These are phyloP conservation scores for Cnidoscolus chayamansa DNA, from an alignment of 441 rosid genomes.

Conservation along the genomic window DNA sequence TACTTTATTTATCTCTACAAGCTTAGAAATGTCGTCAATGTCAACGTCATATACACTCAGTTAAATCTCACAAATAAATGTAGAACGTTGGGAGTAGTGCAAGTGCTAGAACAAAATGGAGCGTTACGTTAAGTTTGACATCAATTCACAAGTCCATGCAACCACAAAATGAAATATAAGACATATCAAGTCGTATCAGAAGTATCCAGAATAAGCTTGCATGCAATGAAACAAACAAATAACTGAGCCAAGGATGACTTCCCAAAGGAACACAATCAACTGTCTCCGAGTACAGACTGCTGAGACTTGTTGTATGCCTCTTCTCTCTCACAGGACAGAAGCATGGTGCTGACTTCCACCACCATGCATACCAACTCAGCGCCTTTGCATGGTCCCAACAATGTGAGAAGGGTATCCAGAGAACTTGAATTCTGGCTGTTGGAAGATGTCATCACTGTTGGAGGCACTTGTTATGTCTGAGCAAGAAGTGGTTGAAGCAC, in stretches of 20 bases:
- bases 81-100: not conserved
- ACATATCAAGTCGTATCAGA: not conserved
- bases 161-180: not conserved
- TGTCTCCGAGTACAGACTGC: constrained; percentile 7
- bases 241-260: constrained; percentile 71
- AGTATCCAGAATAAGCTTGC: not conserved
- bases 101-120: not conserved
- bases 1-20: no score
- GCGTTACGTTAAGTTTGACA: not conserved
- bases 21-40: no score
- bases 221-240: constrained; percentile 8
- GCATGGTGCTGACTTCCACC: constrained; percentile 40
- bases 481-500: constrained; percentile 44
- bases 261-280: constrained; percentile 47
- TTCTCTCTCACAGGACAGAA: constrained; percentile 38
- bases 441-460: constrained; percentile 40
- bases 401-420: constrained; percentile 43
- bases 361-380: constrained; percentile 34
- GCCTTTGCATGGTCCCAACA: constrained; percentile 40
- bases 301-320: constrained; percentile 10
- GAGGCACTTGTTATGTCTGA: constrained; percentile 51
- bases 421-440: constrained; percentile 47
- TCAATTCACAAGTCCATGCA: not conserved
- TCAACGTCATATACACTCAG: no score
- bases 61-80: no score